Evolutionary conservation across 2,329 filamentous ascomycete genomes (phyloP), one percentile per base, ranked within the genome.

Genomic region (Beauveria sp.): DNA sequence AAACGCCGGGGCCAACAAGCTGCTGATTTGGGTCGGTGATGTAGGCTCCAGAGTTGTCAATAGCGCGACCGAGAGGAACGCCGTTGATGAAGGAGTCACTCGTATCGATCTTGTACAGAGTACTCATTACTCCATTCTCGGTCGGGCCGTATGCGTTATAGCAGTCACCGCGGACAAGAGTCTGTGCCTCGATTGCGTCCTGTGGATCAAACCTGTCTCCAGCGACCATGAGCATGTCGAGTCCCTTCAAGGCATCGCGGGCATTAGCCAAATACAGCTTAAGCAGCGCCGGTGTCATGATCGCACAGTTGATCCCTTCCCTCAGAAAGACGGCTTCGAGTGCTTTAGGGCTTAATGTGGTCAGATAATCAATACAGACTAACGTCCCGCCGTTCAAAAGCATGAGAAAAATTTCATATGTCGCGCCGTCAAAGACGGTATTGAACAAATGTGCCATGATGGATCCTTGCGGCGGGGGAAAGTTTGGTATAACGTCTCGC

Each of bases 151-250:
- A 70, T 0, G 24, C 63, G 10, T 70, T 67, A 38, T 60, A 53
- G 26, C 65, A 62, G 28, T 28, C 9, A 12, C 58, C 58, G 28
- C 43, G 45, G n/a, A 63, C 28, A 5, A 63, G 49, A 2, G 12
- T 24, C 10, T 49, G 45, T 16, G 62, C 54, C 6, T 58, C 18
- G 20, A 38, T 24, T 1, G 62, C 64, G 10, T 62, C 62, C 3
- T 50, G 57, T 2, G 52, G 38, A 16, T 60, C 50, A 14, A 65
- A 55, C 3, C 51, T 16, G 3, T 76, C 74, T 1, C 72, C 74
- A 8, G 71, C 70, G n/a, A 72, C 66, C 47, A 73, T 73, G 2
- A 76, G 68, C 54, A 72, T 70, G 24, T 72, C 73, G 42, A 74
- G 73, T 30, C 67, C 63, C 46, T 68, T 65, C 14, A 77, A 67